These are phyloP conservation scores for Poronia punctata DNA, from an alignment of 495 filamentous ascomycete species.

Conservation along the genomic window DNA sequence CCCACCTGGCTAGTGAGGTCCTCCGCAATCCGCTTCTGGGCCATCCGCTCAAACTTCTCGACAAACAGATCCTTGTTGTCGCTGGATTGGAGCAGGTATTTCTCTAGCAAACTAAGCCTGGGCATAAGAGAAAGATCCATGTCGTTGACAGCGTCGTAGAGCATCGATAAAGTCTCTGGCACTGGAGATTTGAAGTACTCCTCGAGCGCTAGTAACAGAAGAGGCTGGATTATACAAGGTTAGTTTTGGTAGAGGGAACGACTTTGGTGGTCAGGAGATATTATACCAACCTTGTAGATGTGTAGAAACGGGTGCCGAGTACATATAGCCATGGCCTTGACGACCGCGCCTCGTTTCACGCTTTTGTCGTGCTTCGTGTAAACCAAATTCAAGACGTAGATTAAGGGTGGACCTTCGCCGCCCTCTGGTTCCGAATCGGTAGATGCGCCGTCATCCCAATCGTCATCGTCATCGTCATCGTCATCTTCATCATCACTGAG, in stretches of 20 bases:
- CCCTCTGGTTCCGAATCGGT: constrained; percentile 56
- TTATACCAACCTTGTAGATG: constrained; percentile 80
- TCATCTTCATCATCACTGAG: constrained; percentile 34
- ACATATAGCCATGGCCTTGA: constrained; percentile 99
- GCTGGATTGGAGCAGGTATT: constrained; percentile 78
- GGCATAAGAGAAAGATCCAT: constrained; percentile 98
- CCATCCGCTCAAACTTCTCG: constrained; percentile 95
- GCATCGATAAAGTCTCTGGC: constrained; percentile 77
- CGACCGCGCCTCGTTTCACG: constrained; percentile 85
- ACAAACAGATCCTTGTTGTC: constrained; percentile 94
- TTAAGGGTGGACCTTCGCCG: constrained; percentile 77
- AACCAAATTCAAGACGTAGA: constrained; percentile 95
- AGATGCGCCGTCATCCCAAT: constrained; percentile 49
- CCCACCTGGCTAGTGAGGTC: constrained; percentile 36
- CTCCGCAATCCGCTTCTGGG: constrained; percentile 55
- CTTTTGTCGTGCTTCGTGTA: constrained; percentile 95
- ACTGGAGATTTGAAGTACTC: constrained; percentile 94
- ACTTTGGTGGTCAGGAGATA: neutral
- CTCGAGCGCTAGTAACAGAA: constrained; percentile 89
- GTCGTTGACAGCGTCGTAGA: constrained; percentile 87
- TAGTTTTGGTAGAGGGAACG: constrained; percentile 13
- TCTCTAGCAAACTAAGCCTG: constrained; percentile 72
- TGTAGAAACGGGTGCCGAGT: constrained; percentile 97
- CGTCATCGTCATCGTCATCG: constrained; percentile 46
- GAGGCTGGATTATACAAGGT: constrained; percentile 51